phyloP scores from a whole-genome alignment of 495 filamentous ascomycete genomes.

The Xylaria bambusicola region DNA sequence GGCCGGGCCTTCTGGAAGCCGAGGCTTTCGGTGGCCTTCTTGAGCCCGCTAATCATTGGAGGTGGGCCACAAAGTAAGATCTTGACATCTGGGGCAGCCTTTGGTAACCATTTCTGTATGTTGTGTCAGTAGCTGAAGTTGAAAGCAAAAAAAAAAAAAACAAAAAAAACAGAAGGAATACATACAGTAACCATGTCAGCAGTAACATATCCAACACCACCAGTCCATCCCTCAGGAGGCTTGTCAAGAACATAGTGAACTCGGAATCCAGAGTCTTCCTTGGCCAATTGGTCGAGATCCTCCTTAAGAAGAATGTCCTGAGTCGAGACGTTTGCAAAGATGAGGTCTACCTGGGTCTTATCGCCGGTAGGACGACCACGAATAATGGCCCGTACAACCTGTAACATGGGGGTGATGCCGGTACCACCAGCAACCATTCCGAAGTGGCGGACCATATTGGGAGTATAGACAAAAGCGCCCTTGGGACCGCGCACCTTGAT shows the following conservation, averaged over 20 bases:
- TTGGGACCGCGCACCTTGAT: conserved; percentile 92
- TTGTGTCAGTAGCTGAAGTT: conserved; percentile 11
- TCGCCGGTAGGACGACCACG: conserved; percentile 78
- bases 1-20: conserved; percentile 89
- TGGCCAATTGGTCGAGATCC: conserved; percentile 76
- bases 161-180: conserved; percentile 4
- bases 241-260: conserved; percentile 96
- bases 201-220: conserved; percentile 91
- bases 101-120: conserved; percentile 67
- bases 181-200: conserved; percentile 91
- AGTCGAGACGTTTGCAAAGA: conserved; percentile 93
- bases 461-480: conserved; percentile 93
- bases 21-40: conserved; percentile 87
- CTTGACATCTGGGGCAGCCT: conserved; percentile 86
- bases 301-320: conserved; percentile 93
- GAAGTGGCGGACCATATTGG: conserved; percentile 90
- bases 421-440: conserved; percentile 99
- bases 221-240: conserved; percentile 85
- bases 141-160: too few species aligned
- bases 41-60: conserved; percentile 95
- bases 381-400: conserved; percentile 88
- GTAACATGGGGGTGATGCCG: conserved; percentile 97
- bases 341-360: conserved; percentile 83
- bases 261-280: conserved; percentile 75
- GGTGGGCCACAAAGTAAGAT: conserved; percentile 95